Percentiles rank a stretch among this genome's conserved stretches.
Conservation (phyloP, 169 alveolate genomes). For the Eimeria sp. region DNA sequence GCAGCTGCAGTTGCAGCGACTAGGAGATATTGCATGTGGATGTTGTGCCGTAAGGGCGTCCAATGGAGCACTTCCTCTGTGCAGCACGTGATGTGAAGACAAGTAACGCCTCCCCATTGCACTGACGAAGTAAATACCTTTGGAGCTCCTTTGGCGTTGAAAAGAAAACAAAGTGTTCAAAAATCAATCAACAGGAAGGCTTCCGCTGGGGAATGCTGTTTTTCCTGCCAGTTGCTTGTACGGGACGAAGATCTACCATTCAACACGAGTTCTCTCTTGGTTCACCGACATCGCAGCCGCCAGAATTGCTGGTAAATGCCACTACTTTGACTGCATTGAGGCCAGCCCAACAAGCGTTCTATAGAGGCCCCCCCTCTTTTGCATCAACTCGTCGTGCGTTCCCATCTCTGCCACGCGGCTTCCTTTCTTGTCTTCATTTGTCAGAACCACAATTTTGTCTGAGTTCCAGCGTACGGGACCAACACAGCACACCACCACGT, state of each 20-base stretch:
- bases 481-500: not conserved
- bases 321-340: not conserved
- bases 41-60: too few species aligned
- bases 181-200: not conserved
- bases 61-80: not conserved
- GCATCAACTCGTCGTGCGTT: conserved; percentile 87
- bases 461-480: not conserved
- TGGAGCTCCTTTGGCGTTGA: not conserved
- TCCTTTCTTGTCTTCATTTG: conserved; percentile 78
- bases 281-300: not conserved
- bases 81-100: not conserved
- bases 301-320: not conserved
- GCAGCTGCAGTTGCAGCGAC: not conserved
- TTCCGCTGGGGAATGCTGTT: not conserved
- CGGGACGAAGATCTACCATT: not conserved
- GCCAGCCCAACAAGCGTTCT: conserved; percentile 82
- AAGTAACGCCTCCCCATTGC: not conserved
- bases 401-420: conserved; percentile 86
- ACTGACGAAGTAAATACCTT: not conserved
- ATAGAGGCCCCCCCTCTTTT: conserved; percentile 85
- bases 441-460: conserved; percentile 79
- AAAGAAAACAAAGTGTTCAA: not conserved
- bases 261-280: not conserved
- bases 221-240: not conserved
- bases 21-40: not conserved